A percentile compares a stretch with the other conserved stretches of the same genome.
Conservation (phyloP, 768 basidiomycete genomes). For the Rhizopogon salebrosus region DNA sequence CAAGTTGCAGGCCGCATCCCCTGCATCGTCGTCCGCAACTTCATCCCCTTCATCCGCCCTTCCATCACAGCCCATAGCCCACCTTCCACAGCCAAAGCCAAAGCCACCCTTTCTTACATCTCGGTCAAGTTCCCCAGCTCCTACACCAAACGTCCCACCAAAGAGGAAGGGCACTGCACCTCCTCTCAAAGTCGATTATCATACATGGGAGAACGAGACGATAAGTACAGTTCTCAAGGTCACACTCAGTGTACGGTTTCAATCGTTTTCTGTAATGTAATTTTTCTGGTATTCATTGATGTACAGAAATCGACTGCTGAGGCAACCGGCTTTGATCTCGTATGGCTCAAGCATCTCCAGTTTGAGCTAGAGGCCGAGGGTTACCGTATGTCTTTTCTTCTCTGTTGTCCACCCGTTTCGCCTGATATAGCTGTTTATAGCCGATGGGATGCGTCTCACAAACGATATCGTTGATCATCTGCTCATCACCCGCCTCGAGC, state of each 20-base stretch:
- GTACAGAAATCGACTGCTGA: constrained; percentile 54
- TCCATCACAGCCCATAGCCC: constrained; percentile 22
- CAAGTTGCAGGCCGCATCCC: constrained; percentile 58
- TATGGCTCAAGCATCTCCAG: constrained; percentile 79
- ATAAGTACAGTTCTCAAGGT: constrained; percentile 67
- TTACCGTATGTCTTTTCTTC: constrained; percentile 28
- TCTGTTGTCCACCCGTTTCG: not conserved
- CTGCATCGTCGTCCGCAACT: constrained; percentile 8
- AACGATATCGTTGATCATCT: constrained; percentile 69
- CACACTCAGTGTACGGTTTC: constrained; percentile 65
- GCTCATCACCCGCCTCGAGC: constrained; percentile 78
- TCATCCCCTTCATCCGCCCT: constrained; percentile 22
- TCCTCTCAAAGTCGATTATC: constrained; percentile 44
- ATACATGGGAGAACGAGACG: constrained; percentile 70
- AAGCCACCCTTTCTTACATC: constrained; percentile 16
- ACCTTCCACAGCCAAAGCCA: constrained; percentile 33
- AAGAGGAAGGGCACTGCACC: constrained; percentile 44
- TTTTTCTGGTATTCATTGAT: constrained; percentile 6
- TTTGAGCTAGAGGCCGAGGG: constrained; percentile 63
- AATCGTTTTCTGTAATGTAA: not conserved
- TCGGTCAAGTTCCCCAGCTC: constrained; percentile 25
- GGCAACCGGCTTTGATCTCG: constrained; percentile 56
- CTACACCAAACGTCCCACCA: constrained; percentile 28
- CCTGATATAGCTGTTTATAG: constrained; percentile 9
- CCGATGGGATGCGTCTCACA: constrained; percentile 40